Evolutionary conservation across 2,329 filamentous ascomycete species (phyloP).

Genomic region (Phyllosticta citribraziliensis): DNA sequence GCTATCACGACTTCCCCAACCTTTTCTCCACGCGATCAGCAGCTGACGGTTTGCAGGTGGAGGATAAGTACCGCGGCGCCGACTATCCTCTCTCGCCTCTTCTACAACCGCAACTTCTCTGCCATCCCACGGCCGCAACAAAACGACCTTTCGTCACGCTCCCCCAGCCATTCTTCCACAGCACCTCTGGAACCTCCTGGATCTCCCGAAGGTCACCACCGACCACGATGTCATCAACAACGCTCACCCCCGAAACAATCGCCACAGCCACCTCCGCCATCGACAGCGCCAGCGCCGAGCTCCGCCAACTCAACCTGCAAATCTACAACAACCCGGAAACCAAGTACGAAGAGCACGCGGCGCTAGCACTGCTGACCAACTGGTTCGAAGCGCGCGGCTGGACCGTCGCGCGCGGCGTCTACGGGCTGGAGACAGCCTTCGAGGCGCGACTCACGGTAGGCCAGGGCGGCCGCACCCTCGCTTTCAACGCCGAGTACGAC

Average conservation of each 20-base stretch:
- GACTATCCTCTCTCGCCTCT: background rate
- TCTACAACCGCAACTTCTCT: too few relatives aligned
- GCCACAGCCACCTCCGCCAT: background rate
- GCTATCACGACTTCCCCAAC: background rate
- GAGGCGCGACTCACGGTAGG: slow-evolving; percentile 33
- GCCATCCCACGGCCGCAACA: too few relatives aligned
- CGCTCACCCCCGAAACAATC: background rate
- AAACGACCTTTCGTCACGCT: too few relatives aligned
- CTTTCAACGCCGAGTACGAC: slow-evolving; percentile 35
- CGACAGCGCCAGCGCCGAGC: background rate
- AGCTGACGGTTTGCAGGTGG: background rate
- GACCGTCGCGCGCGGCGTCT: slow-evolving; percentile 43
- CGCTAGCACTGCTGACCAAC: slow-evolving; percentile 40
- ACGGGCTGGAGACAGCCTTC: slow-evolving; percentile 45
- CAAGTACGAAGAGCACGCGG: slow-evolving; percentile 38
- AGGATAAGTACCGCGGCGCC: background rate
- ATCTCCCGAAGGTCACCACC: too few relatives aligned
- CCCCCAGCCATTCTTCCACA: too few relatives aligned
- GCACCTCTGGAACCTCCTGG: too few relatives aligned
- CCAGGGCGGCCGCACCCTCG: slow-evolving; percentile 38
- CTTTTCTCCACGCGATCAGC: background rate
- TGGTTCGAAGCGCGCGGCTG: slow-evolving; percentile 40
- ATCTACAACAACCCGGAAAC: slow-evolving; percentile 45
- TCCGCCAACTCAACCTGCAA: slow-evolving; percentile 4
- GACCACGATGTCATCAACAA: background rate